A percentile compares a stretch with the other conserved stretches of the same genome.
These are phyloP conservation scores for Fusarium tricinctum DNA, from an alignment of 2,329 filamentous ascomycete genomes.

Conservation along the genomic window DNA sequence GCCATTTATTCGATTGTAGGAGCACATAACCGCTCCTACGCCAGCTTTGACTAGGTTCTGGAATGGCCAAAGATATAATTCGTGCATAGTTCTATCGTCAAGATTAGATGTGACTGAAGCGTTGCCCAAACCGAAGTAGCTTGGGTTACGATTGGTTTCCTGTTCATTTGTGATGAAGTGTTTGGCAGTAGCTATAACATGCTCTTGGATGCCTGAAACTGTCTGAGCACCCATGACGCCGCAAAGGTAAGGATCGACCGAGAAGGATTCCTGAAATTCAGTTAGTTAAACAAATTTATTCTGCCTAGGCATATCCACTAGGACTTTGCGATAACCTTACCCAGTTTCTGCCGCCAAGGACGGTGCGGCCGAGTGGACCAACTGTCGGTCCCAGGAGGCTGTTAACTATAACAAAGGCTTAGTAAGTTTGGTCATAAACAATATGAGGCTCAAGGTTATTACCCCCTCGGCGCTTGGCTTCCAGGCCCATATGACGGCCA, in stretches of 20 bases:
- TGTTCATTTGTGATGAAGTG: neutral
- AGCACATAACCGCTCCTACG: neutral
- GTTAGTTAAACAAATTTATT: too few species aligned
- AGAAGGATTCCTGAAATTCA: neutral
- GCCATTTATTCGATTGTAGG: neutral
- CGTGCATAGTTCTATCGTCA: neutral
- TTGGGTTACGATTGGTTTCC: neutral
- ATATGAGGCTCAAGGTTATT: too few species aligned
- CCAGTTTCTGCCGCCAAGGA: neutral
- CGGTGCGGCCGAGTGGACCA: neutral
- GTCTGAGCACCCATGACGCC: neutral
- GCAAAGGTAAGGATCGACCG: neutral
- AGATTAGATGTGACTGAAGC: neutral
- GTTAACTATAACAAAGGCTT: neutral
- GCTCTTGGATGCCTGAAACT: neutral
- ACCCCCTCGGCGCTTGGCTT: neutral
- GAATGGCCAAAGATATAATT: neutral
- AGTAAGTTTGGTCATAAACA: too few species aligned
- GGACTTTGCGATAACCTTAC: neutral
- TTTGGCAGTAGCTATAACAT: neutral
- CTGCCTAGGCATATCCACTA: too few species aligned
- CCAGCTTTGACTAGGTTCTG: neutral
- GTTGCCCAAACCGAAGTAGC: neutral
- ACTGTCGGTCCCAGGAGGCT: neutral
- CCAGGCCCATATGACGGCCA: neutral